These are phyloP conservation scores for Vicia villosa DNA, from an alignment of 306 rosid species.

Conservation along the genomic window DNA sequence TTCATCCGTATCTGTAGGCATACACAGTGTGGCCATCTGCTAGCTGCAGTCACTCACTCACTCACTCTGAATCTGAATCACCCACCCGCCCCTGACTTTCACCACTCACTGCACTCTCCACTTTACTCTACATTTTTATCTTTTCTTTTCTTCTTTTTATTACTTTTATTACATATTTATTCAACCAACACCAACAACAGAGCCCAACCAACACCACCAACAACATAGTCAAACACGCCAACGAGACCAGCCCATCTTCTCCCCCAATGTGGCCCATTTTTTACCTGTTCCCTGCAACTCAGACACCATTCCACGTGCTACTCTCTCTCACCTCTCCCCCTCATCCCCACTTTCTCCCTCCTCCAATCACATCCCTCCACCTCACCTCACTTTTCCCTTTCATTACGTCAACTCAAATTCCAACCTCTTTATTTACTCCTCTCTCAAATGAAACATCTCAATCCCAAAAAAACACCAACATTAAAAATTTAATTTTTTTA, in stretches of 20 bases:
- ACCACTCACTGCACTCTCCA: constrained; percentile 18
- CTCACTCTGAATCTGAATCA: constrained; percentile 35
- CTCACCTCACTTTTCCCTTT: constrained; percentile 2
- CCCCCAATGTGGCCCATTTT: constrained; percentile 41
- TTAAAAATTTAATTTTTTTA: no score
- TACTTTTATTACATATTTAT: background rate
- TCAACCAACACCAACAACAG: background rate
- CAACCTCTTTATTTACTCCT: background rate
- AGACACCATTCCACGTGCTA: constrained; percentile 84
- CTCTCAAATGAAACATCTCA: constrained; percentile 12
- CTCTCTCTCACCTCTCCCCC: constrained; percentile 40
- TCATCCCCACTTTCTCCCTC: background rate
- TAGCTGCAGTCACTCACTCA: constrained; percentile 44
- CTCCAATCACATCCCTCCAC: background rate
- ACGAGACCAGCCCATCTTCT: constrained; percentile 37
- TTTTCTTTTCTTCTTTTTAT: background rate
- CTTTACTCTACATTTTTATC: background rate
- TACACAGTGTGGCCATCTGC: constrained; percentile 34
- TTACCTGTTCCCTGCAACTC: constrained; percentile 70
- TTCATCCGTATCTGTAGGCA: constrained; percentile 38
- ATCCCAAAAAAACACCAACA: background rate
- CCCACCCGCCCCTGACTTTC: constrained; percentile 38
- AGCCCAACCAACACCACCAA: constrained; percentile 12
- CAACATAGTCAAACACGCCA: constrained; percentile 63
- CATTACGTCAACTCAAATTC: constrained; percentile 23